Conservation (phyloP, 192 early-diverging fungal species). For the Podila verticillata region DNA sequence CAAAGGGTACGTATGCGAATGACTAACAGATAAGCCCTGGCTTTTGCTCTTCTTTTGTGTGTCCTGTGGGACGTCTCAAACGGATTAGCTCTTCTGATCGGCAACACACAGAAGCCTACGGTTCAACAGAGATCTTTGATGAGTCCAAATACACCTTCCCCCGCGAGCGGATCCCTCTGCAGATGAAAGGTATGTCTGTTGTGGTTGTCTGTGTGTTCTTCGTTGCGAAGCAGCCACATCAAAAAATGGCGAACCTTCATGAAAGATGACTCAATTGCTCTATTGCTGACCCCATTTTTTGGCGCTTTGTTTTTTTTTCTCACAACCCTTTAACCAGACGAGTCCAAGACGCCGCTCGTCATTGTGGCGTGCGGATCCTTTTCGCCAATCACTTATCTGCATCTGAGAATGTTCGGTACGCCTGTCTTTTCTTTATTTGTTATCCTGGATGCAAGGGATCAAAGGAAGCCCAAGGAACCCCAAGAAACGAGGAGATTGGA, state of each 20-base stretch:
- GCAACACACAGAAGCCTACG: constrained; percentile 48
- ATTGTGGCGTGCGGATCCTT: constrained; percentile 97
- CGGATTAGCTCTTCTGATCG: constrained; percentile 42
- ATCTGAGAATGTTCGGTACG: constrained; percentile 98
- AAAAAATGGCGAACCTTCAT: neutral
- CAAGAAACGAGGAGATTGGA: neutral
- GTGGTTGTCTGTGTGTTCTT: neutral
- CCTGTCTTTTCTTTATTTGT: neutral
- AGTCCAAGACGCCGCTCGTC: constrained; percentile 83
- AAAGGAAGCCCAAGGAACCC: neutral
- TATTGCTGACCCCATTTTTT: neutral
- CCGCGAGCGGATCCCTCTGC: constrained; percentile 27
- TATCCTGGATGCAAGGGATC: neutral
- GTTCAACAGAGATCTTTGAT: constrained; percentile 48
- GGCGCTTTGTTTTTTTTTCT: neutral
- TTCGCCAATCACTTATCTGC: constrained; percentile 96
- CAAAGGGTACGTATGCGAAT: neutral
- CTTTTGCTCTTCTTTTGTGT: neutral
- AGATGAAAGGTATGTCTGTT: constrained; percentile 35
- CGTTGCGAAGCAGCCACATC: neutral
- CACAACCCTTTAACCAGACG: constrained; percentile 50
- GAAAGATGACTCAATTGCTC: constrained; percentile 1
- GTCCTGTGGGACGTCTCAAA: neutral
- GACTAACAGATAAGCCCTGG: constrained; percentile 33
- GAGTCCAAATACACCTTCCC: constrained; percentile 44